Base-by-base conservation (phyloP, 257 asterid genomes). In the Agastache rugosa region DNA sequence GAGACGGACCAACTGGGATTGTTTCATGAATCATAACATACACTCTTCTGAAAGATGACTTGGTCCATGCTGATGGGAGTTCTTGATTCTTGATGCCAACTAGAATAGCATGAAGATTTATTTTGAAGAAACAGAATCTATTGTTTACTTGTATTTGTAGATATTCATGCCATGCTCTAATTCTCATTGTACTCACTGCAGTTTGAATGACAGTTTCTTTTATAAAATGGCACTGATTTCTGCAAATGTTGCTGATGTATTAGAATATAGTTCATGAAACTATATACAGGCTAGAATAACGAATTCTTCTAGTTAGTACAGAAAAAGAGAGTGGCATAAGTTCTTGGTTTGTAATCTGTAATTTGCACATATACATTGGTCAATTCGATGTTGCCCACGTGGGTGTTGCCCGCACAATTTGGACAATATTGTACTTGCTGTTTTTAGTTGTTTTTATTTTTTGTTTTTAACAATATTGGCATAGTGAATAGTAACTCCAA, bases 1-100 rank as follows among this genome's bases (percentile, higher is more conserved):
- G 91, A 77, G 54, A 67, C 68, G 22, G 77, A 64, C 55, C 45
- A 71, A 31, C 54, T 69, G 54, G 78, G 71, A 76, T 27, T 11
- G 29, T 35, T 54, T 68, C 62, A 15, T 44, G 75, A 71, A 27
- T 63, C 73, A 9, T 67, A 53, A 67, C 77, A 45, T 56, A 4
- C 20, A 54, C 14, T 66, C 66, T n/a, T 56, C 61, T 53, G 75
- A 65, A 47, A 67, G 80, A 69, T 64, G 41, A 68, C 56, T 53
- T 16, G 8, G 20, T 37, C 67, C 71, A n/a, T 47, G 19, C 53
- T 47, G n/a, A 69, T 74, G 64, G 42, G 22, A 45, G 71, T 55
- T 82, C 55, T 72, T 47, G 66, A 45, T 15, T 76, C 61, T 44
- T 55, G 66, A 75, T 72, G 64, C 19, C 39, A 53, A 69, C 54